Conservation (phyloP, 495 filamentous ascomycete species). For the Aspergillus bertholletiae region DNA sequence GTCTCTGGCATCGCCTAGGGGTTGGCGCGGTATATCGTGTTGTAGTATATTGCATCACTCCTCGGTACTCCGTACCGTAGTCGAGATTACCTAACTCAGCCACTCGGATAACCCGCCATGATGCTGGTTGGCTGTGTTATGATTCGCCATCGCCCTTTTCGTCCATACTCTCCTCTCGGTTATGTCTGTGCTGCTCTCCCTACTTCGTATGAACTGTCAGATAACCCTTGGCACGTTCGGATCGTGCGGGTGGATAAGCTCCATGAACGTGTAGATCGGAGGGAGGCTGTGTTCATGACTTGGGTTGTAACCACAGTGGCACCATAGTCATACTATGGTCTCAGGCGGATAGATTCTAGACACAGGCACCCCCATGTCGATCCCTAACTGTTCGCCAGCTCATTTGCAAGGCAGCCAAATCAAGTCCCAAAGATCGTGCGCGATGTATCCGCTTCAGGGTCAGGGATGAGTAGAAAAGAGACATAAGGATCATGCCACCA, state of each 20-base stretch:
- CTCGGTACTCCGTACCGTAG: neutral
- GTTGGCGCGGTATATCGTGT: neutral
- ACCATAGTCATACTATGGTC: neutral
- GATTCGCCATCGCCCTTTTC: neutral
- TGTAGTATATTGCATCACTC: neutral
- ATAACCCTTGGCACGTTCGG: neutral
- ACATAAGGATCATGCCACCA: neutral
- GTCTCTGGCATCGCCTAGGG: neutral
- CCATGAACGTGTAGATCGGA: neutral
- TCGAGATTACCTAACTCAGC: neutral
- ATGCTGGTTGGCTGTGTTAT: neutral
- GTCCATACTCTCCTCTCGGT: neutral
- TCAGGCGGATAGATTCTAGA: neutral
- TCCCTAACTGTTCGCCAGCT: too few relatives aligned
- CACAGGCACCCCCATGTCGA: too few relatives aligned
- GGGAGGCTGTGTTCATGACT: neutral
- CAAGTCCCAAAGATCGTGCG: neutral
- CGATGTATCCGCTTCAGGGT: neutral
- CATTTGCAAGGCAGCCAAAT: too few relatives aligned
- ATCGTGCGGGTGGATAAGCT: neutral
- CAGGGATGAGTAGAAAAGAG: neutral
- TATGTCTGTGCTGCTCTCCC: neutral
- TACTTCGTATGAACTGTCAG: neutral
- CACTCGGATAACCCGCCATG: neutral
- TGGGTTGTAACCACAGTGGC: neutral